phyloP scores from a whole-genome alignment of 129 eudicot species.

The Dittrichia graveolens region DNA sequence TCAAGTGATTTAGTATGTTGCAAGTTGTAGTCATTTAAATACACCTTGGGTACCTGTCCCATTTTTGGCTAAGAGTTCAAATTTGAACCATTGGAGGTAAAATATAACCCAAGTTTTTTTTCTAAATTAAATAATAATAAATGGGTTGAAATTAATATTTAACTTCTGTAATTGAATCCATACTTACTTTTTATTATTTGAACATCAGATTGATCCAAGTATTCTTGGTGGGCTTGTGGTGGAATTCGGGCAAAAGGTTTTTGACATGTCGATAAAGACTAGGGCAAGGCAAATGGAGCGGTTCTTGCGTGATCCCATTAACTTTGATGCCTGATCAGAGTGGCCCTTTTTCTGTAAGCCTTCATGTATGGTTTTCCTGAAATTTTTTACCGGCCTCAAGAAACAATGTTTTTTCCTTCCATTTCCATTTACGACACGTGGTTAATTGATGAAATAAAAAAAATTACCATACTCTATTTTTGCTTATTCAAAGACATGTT shows the following conservation, averaged over 20 bases:
- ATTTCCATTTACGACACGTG: slow-evolving; percentile 17
- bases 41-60: neutral
- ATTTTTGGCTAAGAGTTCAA: neutral
- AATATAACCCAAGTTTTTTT: neutral
- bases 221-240: slow-evolving; percentile 94
- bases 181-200: neutral
- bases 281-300: slow-evolving; percentile 93
- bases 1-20: neutral
- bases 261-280: slow-evolving; percentile 86
- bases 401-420: slow-evolving; percentile 2
- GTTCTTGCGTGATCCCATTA: slow-evolving; percentile 78
- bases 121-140: neutral
- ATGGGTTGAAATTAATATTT: neutral
- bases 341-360: slow-evolving; percentile 11
- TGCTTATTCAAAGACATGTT: neutral
- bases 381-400: slow-evolving; percentile 6
- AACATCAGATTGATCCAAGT: slow-evolving; percentile 70
- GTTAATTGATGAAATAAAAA: slow-evolving; percentile 30
- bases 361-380: neutral
- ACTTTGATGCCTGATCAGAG: slow-evolving; percentile 38
- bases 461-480: neutral
- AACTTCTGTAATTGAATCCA: neutral
- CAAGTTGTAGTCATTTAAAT: neutral
- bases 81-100: neutral
- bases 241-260: slow-evolving; percentile 77